Conservation (phyloP, 2,329 filamentous ascomycete genomes). For the Alternaria conjuncta region DNA sequence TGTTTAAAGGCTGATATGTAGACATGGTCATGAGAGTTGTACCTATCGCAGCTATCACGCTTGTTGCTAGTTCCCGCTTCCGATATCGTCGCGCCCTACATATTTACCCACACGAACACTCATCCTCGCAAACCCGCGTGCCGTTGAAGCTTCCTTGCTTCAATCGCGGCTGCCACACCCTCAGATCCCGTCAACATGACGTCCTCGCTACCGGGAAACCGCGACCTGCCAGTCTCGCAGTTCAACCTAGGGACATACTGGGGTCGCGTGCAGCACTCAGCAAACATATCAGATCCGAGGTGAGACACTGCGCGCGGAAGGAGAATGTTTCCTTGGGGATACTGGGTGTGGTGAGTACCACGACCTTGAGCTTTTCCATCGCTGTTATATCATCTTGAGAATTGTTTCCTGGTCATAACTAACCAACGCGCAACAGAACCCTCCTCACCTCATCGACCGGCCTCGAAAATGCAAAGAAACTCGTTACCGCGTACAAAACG, state of each 20-base stretch:
- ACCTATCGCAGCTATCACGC: constrained; percentile 8
- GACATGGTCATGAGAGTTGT: too few species aligned
- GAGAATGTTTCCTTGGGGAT: constrained; percentile 12
- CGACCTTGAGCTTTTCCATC: constrained; percentile 31
- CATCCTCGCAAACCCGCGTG: not conserved
- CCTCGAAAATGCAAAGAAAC: constrained; percentile 82
- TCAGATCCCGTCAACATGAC: constrained; percentile 56
- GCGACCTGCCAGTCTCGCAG: constrained; percentile 88
- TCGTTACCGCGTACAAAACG: constrained; percentile 85
- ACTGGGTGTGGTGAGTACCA: constrained; percentile 49
- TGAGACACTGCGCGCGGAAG: constrained; percentile 59
- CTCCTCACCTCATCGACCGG: constrained; percentile 79
- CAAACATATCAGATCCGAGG: constrained; percentile 93
- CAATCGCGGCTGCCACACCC: too few species aligned
- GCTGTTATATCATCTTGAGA: too few species aligned
- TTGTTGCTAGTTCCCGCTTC: constrained; percentile 20
- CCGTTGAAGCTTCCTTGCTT: not conserved
- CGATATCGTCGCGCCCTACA: constrained; percentile 22
- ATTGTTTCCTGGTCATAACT: too few species aligned
- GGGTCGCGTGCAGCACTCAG: constrained; percentile 89
- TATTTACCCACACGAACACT: constrained; percentile 15
- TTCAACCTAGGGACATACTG: constrained; percentile 94
- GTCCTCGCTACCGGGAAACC: constrained; percentile 67
- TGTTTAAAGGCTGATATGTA: too few species aligned
- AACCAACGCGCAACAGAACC: constrained; percentile 65